Base-by-base conservation (phyloP, 73 alveolate genomes). In the Symbiodinium natans region DNA sequence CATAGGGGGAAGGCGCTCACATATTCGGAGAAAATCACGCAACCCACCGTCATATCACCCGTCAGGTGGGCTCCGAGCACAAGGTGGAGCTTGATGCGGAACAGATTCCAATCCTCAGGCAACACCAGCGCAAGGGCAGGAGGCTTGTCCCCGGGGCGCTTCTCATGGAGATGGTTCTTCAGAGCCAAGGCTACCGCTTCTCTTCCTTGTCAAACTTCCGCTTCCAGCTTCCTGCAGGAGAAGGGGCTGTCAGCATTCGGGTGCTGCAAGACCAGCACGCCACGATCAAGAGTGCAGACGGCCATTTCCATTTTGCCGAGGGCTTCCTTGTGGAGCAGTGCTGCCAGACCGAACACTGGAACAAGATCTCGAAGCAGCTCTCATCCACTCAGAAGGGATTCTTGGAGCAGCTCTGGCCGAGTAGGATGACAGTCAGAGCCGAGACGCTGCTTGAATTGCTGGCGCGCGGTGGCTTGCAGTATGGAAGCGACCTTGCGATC, bases 391-490 rank as follows among this genome's bases (percentile, higher is more conserved):
- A 11, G 27, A 21, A 11, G 33, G n/a, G 33, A 31, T 23, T n/a
- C 6, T n/a, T 5, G 4, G 41, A 27, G 21, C 27, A n/a, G 23
- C 4, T 21, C n/a, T 21, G 13, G 27, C 8, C 43, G 84, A 33
- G 21, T 8, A 3, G 43, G 43, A 2, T n/a, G 41, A 11, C 43
- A 7, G 17, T 4, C 23, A 10, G 27, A 8, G 63, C 63, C 63
- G 23, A 17, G 63, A 59, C 56, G 56, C 33, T 40, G 39, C 71
- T 82, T 41, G 40, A 41, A 7, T 54, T 82, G 27, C 90, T 82
- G 34, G 90, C 33, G 68, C 41, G 40, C 34, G 90, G 90, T 39
- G 90, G 90, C 38, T 41, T 82, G 71, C 27, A 31, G 39, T 82
- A 40, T 23, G 90, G 90, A 39, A 7, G 13, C 13, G 90, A 82